phyloP scores from a whole-genome alignment of 2,329 filamentous ascomycete species.

The Pestalotiopsis sp. region DNA sequence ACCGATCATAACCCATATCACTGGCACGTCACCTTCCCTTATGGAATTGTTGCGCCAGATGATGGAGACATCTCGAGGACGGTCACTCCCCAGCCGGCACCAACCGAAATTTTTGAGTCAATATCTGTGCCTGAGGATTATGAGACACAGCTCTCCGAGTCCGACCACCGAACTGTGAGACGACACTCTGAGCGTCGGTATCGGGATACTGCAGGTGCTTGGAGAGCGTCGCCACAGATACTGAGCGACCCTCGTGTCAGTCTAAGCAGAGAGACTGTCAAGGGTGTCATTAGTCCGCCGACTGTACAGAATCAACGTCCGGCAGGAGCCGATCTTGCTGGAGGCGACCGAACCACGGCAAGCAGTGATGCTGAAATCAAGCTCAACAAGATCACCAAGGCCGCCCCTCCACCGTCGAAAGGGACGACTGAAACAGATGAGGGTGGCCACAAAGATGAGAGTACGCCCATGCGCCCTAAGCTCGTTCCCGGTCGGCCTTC shows the following conservation, averaged over 20 bases:
- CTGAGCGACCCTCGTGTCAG: constrained; percentile 43
- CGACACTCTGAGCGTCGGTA: constrained; percentile 42
- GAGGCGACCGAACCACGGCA: constrained; percentile 32
- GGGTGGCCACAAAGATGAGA: neutral
- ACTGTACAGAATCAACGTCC: constrained; percentile 13
- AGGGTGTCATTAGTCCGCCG: constrained; percentile 33
- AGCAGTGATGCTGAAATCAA: constrained; percentile 44
- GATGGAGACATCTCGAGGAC: constrained; percentile 29
- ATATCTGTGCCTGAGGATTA: constrained; percentile 32
- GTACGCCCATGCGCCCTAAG: constrained; percentile 26
- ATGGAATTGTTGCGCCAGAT: constrained; percentile 20
- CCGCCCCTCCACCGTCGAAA: constrained; percentile 34
- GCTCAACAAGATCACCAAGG: constrained; percentile 44
- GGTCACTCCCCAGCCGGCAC: constrained; percentile 28
- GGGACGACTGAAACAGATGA: constrained; percentile 22
- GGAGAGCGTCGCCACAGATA: constrained; percentile 39
- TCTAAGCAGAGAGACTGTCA: constrained; percentile 42
- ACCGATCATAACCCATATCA: constrained; percentile 36
- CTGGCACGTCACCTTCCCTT: constrained; percentile 39
- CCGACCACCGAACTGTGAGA: constrained; percentile 43
- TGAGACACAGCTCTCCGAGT: constrained; percentile 28
- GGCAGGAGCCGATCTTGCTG: constrained; percentile 25
- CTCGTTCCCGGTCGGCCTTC: constrained; percentile 33
- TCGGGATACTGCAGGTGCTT: constrained; percentile 46
- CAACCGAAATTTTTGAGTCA: constrained; percentile 33